A percentile compares a stretch with the other conserved stretches of the same genome.
These are phyloP conservation scores for Hymenoscyphus repandus DNA, from an alignment of 2,329 filamentous ascomycete genomes.

Conservation along the genomic window DNA sequence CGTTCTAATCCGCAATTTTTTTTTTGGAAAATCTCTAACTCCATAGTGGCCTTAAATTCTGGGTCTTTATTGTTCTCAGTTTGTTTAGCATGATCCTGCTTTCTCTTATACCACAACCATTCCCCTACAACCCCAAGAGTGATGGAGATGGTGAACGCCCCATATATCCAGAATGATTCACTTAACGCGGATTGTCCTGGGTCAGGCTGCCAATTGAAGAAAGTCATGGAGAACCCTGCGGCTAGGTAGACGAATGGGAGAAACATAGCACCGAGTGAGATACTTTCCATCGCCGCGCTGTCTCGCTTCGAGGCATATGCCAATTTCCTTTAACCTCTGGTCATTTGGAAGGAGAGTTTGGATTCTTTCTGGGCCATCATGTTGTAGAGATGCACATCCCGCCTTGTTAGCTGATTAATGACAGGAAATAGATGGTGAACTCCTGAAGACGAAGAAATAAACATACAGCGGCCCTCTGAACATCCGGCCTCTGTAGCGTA, in stretches of 20 bases:
- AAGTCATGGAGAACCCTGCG: constrained; percentile 61
- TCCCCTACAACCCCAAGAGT: constrained; percentile 48
- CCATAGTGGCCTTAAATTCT: no score
- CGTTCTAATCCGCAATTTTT: no score
- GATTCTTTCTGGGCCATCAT: constrained; percentile 61
- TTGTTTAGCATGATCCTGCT: no score
- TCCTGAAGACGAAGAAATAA: not conserved
- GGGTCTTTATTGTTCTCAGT: no score
- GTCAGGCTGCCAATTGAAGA: constrained; percentile 52
- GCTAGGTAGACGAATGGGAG: constrained; percentile 57
- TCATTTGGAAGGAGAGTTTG: constrained; percentile 56
- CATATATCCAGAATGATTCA: constrained; percentile 56
- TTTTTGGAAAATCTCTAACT: no score
- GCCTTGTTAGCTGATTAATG: not conserved
- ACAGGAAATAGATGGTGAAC: not conserved
- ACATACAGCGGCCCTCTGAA: constrained; percentile 56
- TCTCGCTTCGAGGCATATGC: constrained; percentile 37
- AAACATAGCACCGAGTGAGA: constrained; percentile 59
- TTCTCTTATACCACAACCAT: constrained; percentile 35
- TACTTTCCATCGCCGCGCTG: constrained; percentile 55
- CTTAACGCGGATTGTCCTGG: constrained; percentile 33
- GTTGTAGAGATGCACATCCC: constrained; percentile 33
- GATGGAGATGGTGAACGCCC: constrained; percentile 53
- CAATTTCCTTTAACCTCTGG: constrained; percentile 36
- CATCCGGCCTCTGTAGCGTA: constrained; percentile 53